Conservation (phyloP, 75 land plant species). For the Sequoia sempervirens region DNA sequence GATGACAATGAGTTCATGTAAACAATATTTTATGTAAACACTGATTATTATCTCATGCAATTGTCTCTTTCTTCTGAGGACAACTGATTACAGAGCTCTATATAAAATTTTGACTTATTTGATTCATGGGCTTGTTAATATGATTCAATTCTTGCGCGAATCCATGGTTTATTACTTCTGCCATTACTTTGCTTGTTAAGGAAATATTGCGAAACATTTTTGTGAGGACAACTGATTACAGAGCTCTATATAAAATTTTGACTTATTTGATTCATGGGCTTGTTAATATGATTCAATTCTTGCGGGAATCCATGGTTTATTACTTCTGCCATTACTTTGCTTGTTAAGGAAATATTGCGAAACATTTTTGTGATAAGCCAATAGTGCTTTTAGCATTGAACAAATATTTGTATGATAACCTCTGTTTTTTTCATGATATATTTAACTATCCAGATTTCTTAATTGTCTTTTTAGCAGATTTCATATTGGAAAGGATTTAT, state of each 20-base stretch:
- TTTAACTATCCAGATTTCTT: neutral
- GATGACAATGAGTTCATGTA: neutral
- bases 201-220: neutral
- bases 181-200: neutral
- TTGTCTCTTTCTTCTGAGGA: neutral
- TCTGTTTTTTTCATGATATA: neutral
- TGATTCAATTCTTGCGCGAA: neutral
- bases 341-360: neutral
- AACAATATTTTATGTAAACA: neutral
- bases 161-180: neutral
- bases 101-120: neutral
- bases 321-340: neutral
- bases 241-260: neutral
- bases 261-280: neutral
- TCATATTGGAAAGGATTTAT: too few species aligned
- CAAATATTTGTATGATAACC: neutral
- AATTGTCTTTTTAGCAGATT: neutral
- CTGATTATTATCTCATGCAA: neutral
- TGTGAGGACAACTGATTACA: too few species aligned
- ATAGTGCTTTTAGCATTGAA: neutral
- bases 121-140: neutral
- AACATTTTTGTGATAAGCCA: neutral
- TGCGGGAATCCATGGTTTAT: neutral
- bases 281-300: neutral
- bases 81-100: neutral